A percentile compares a stretch with the other conserved stretches of the same genome.
Conservation (phyloP, 495 filamentous ascomycete species). For the Aspergillus carlsbadensis region DNA sequence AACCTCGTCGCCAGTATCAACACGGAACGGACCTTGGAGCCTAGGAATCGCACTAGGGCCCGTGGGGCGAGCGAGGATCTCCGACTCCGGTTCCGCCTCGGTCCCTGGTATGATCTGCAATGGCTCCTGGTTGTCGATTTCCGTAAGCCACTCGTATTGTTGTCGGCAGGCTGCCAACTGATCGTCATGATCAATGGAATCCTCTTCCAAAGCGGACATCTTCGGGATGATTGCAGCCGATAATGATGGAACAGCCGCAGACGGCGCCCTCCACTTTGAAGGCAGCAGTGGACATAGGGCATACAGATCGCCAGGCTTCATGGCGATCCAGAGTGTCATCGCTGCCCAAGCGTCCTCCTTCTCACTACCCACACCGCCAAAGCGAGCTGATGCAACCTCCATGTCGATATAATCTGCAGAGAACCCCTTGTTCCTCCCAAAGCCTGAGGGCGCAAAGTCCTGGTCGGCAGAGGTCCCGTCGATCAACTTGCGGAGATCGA, state of each 20-base stretch:
- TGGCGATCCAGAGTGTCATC: constrained; percentile 91
- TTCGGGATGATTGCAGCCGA: constrained; percentile 72
- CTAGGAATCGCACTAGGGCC: constrained; percentile 72
- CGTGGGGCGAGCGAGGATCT: constrained; percentile 69
- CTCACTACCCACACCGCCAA: constrained; percentile 63
- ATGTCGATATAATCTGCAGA: constrained; percentile 82
- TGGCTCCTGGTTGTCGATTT: constrained; percentile 77
- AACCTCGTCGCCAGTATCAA: constrained; percentile 61
- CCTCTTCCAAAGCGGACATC: constrained; percentile 57
- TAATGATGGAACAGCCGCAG: constrained; percentile 71
- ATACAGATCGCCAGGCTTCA: constrained; percentile 85
- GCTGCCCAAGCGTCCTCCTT: constrained; percentile 79
- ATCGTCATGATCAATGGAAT: constrained; percentile 55
- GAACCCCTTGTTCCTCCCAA: constrained; percentile 73
- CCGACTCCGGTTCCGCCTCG: constrained; percentile 48
- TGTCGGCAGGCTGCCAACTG: constrained; percentile 48
- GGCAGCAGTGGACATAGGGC: constrained; percentile 87
- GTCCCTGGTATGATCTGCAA: constrained; percentile 24
- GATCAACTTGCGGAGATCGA: constrained; percentile 79
- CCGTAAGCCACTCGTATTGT: constrained; percentile 79
- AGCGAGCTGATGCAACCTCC: constrained; percentile 83
- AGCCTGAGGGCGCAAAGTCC: constrained; percentile 68
- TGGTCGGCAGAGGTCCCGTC: constrained; percentile 74
- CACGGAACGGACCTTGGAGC: constrained; percentile 81
- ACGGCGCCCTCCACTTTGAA: constrained; percentile 74